Evolutionary conservation across 441 rosid species (phyloP).

Genomic region (Bocquillonia castaneifolia): DNA sequence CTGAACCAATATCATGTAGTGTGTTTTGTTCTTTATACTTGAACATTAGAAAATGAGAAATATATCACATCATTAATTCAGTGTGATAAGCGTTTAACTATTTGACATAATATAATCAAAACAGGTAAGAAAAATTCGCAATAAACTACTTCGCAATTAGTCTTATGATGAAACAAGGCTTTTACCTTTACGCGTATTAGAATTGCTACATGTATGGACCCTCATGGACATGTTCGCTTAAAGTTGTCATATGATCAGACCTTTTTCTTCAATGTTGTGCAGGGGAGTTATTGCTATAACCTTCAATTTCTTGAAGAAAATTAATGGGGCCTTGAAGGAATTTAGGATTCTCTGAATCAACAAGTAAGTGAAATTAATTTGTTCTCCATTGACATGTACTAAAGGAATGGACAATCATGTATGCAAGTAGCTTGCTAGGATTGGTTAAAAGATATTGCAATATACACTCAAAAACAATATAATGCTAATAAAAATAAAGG

Average conservation of each 20-base stretch:
- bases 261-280: constrained; percentile 6
- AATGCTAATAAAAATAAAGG: constrained; percentile 5
- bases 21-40: too few species aligned
- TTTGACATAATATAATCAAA: too few species aligned
- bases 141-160: too few species aligned
- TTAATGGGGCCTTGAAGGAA: neutral
- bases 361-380: neutral
- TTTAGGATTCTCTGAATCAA: neutral
- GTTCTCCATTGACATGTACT: too few species aligned
- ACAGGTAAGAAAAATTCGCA: neutral
- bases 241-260: constrained; percentile 3
- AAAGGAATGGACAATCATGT: too few species aligned
- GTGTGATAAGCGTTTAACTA: too few species aligned
- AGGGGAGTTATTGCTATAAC: neutral
- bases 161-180: neutral
- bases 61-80: too few species aligned
- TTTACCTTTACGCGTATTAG: neutral
- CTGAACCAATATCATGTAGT: too few species aligned
- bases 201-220: neutral
- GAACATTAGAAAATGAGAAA: too few species aligned
- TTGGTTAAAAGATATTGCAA: neutral
- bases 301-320: neutral
- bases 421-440: neutral
- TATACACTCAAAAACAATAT: too few species aligned
- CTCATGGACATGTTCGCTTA: neutral